phyloP scores from a whole-genome alignment of 106 monocot genomes.

The Apostasia ramifera region DNA sequence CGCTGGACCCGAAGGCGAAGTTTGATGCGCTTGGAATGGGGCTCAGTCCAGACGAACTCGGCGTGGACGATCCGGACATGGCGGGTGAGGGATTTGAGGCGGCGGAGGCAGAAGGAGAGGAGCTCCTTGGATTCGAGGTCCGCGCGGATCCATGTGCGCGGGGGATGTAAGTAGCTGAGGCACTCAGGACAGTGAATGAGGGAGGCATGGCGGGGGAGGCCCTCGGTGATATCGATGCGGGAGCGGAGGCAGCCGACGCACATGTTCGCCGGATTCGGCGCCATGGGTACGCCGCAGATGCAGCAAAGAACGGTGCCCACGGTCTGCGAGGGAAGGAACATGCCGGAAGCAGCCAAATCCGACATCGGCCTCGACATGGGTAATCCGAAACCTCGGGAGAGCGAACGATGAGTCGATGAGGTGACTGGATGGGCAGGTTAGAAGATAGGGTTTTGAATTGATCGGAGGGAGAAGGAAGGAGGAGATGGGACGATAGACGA shows the following conservation, averaged over 20 bases:
- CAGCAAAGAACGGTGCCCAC: constrained; percentile 48
- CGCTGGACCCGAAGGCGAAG: constrained; percentile 59
- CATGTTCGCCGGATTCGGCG: constrained; percentile 57
- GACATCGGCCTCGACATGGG: background rate
- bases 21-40: constrained; percentile 86
- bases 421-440: too few relatives aligned
- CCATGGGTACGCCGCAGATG: constrained; percentile 43
- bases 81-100: constrained; percentile 18
- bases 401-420: too few relatives aligned
- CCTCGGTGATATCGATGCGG: constrained; percentile 45
- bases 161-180: constrained; percentile 46
- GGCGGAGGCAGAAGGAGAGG: constrained; percentile 41
- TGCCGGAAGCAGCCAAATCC: constrained; percentile 32
- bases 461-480: too few relatives aligned
- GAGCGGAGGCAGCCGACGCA: constrained; percentile 49
- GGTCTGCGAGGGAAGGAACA: constrained; percentile 55
- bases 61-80: constrained; percentile 36
- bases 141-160: constrained; percentile 41
- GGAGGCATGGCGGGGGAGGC: constrained; percentile 39
- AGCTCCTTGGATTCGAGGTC: constrained; percentile 52
- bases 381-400: too few relatives aligned
- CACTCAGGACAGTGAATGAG: constrained; percentile 60
- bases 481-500: too few relatives aligned
- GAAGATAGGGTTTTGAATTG: too few relatives aligned
- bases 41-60: constrained; percentile 86